Evolutionary conservation across 2,329 filamentous ascomycete species (phyloP), one percentile per base, ranked within the genome.

Genomic region (Thermochaetoides dissita): DNA sequence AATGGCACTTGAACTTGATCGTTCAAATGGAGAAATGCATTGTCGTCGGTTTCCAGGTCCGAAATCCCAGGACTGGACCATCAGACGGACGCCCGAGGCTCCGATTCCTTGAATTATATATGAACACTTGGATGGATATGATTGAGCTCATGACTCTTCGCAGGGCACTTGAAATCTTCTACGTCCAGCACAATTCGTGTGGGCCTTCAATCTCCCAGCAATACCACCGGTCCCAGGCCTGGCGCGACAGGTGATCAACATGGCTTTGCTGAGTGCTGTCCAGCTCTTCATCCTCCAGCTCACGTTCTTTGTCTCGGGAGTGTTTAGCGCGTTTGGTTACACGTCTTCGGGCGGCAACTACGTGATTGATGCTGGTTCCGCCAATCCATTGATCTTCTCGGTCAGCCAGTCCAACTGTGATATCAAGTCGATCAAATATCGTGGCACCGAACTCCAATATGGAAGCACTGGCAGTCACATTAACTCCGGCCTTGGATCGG

Each of bases 361-460:
- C 45, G 55, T 68, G 39, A 58, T 72, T 43, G 66, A 72, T 53
- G 63, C 68, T 39, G 67, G 64, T 34, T 68, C 64, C 8, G 44
- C 61, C 30, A 71, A 74, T 47, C 44, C 68, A 3, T 59, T 76
- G 40, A 57, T 67, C 33, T 68, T 75, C 48, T 67, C 66, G 3
- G 65, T 76, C 39, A 67, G 61, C 49, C 62, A 66, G 37, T 63
- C 62, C 10, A 78, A 62, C 54, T 79, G 76, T 49, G 77, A 80
- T 50, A 75, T 81, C 55, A 78, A 68, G 10, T 79, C 75, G 0
- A 72, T 81, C 55, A 67, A 68, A 41, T 80, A 68, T 53, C 69
- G 71, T 24, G 70, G 72, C 45, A 64, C 66, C 36, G 72, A 81
- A 54, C 65, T 76, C 7, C 77, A 81, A 56, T 72, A 74, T 49